Evolutionary conservation across 2,329 filamentous ascomycete genomes (phyloP).

Genomic region (Chrysosporium queenslandicum): DNA sequence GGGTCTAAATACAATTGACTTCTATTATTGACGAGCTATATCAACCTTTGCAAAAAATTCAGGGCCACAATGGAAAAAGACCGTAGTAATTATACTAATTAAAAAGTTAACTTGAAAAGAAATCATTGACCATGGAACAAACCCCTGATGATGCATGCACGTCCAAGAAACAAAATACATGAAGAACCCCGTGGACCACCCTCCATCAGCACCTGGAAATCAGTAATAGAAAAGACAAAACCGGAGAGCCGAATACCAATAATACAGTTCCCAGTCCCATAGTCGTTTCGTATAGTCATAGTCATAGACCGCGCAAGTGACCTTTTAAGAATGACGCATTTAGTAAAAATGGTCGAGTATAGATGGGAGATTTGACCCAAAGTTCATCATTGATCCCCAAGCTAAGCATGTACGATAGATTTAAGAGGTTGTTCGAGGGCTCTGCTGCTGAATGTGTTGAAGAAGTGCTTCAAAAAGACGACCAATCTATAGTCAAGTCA

Average conservation of each 20-base stretch:
- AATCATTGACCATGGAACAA: slow-evolving; percentile 14
- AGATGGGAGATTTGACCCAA: slow-evolving; percentile 3
- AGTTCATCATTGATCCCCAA: slow-evolving; percentile 5
- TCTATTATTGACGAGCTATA: neutral
- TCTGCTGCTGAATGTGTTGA: slow-evolving; percentile 40
- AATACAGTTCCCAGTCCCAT: slow-evolving; percentile 9
- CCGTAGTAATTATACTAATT: slow-evolving; percentile 4
- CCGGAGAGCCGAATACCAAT: slow-evolving; percentile 4
- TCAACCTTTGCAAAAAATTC: neutral
- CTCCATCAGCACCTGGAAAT: slow-evolving; percentile 15
- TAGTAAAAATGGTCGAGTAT: slow-evolving; percentile 8
- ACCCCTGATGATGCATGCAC: slow-evolving; percentile 17
- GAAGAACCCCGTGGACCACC: slow-evolving; percentile 9
- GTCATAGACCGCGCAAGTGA: slow-evolving; percentile 9
- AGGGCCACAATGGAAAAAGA: neutral
- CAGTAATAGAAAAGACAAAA: slow-evolving; percentile 10
- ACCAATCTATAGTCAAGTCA: slow-evolving; percentile 28
- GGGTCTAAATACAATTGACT: neutral
- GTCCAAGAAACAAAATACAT: slow-evolving; percentile 14
- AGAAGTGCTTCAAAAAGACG: slow-evolving; percentile 38
- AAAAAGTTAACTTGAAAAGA: slow-evolving; percentile 12
- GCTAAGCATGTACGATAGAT: slow-evolving; percentile 4
- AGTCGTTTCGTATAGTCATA: slow-evolving; percentile 10
- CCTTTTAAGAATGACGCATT: slow-evolving; percentile 8
- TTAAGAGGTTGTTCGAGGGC: slow-evolving; percentile 30